These are phyloP conservation scores for Solanum neorickii DNA, from an alignment of 257 asterid genomes.

Conservation along the genomic window DNA sequence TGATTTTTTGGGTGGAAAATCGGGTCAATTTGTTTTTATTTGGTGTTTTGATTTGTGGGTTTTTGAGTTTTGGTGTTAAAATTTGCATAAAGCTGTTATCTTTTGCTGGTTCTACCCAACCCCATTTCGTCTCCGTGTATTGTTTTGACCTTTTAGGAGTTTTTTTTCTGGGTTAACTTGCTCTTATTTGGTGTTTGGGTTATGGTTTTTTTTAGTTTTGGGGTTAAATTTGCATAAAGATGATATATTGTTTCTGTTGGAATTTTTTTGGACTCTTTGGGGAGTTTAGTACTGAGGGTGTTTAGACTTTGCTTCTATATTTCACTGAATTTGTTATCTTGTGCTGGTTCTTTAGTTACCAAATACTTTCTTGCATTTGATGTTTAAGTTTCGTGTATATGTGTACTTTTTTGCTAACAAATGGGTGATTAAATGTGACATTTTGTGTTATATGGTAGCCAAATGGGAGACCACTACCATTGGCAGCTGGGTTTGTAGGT, in stretches of 20 bases:
- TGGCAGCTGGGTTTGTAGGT: neutral
- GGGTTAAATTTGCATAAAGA: neutral
- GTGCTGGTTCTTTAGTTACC: neutral
- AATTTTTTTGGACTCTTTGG: neutral
- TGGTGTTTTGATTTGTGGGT: neutral
- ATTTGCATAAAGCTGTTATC: neutral
- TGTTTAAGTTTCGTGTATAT: neutral
- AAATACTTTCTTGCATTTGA: neutral
- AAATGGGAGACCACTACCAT: neutral
- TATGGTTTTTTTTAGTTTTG: neutral
- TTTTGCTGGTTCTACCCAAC: neutral
- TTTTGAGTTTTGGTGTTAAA: neutral
- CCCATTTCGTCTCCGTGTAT: neutral
- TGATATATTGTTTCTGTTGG: neutral
- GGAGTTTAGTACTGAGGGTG: neutral
- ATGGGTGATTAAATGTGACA: neutral
- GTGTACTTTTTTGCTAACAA: neutral
- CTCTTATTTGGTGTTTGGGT: neutral
- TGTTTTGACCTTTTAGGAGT: neutral
- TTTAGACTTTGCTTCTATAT: neutral
- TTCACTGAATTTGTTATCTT: neutral
- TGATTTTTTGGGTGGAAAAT: neutral
- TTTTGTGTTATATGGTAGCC: conserved; percentile 21
- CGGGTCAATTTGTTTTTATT: neutral
- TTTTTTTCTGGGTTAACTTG: neutral